Conservation (phyloP, 1,139 yeast species). For the Debaryomyces sp. region DNA sequence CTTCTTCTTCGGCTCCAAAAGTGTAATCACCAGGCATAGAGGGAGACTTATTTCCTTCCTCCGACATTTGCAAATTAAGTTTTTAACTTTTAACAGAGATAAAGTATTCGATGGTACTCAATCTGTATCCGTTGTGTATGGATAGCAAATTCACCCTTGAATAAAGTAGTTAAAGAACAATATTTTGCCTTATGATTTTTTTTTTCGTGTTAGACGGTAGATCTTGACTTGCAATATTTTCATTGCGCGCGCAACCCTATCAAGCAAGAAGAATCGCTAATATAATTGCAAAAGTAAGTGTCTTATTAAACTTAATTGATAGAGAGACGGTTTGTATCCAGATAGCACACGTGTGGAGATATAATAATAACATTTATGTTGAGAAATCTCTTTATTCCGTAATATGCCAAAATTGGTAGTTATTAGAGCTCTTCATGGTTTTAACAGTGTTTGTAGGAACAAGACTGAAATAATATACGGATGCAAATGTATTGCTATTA, state of each 20-base stretch:
- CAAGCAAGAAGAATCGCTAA: neutral
- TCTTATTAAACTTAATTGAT: neutral
- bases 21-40: constrained; percentile 5
- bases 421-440: too few relatives aligned
- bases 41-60: constrained; percentile 3
- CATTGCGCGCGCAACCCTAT: constrained; percentile 1
- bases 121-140: neutral
- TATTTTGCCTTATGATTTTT: neutral
- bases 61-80: constrained; percentile 5
- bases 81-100: neutral
- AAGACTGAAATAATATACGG: too few relatives aligned
- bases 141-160: neutral
- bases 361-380: neutral
- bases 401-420: too few relatives aligned
- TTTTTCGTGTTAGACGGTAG: neutral
- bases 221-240: constrained; percentile 1
- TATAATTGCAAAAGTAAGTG: neutral
- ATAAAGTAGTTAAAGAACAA: neutral
- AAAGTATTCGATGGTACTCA: neutral
- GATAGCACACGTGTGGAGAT: neutral
- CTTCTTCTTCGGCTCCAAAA: neutral
- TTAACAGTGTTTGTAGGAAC: too few relatives aligned
- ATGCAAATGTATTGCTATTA: too few relatives aligned
- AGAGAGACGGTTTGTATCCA: neutral
- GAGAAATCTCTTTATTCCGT: too few relatives aligned